Conservation (phyloP, 805 yeast species). For the Metschnikowia koreensis region DNA sequence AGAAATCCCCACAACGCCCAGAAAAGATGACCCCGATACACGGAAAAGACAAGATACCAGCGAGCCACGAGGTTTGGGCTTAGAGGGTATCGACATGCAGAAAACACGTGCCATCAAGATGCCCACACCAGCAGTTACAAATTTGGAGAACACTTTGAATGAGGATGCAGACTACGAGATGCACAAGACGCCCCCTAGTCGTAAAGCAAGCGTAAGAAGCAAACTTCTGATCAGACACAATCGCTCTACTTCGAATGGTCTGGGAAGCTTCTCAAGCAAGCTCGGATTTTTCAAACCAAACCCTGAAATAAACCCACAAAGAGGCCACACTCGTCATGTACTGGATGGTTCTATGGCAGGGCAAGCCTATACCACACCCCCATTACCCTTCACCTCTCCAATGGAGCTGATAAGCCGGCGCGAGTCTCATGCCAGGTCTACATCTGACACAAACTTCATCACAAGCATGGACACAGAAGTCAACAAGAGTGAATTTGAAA, state of each 20-base stretch:
- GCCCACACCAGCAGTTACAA: constrained; percentile 36
- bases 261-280: constrained; percentile 25
- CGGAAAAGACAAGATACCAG: not conserved
- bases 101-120: constrained; percentile 2
- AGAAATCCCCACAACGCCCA: constrained; percentile 31
- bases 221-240: constrained; percentile 37
- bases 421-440: constrained; percentile 39
- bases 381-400: constrained; percentile 38
- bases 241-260: constrained; percentile 40
- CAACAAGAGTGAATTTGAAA: constrained; percentile 34
- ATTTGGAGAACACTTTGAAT: constrained; percentile 27
- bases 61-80: constrained; percentile 35
- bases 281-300: constrained; percentile 33
- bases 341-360: constrained; percentile 38
- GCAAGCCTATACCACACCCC: constrained; percentile 45
- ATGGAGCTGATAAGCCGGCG: constrained; percentile 13
- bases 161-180: not conserved
- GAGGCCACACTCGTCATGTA: constrained; percentile 38
- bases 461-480: constrained; percentile 18
- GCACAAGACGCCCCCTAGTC: constrained; percentile 17
- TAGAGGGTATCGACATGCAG: constrained; percentile 31
- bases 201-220: constrained; percentile 33
- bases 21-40: not conserved
- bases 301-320: constrained; percentile 18
- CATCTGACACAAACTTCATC: constrained; percentile 41